phyloP scores from a whole-genome alignment of 352 stramenopile species.

The Phytopythium ostracodes region DNA sequence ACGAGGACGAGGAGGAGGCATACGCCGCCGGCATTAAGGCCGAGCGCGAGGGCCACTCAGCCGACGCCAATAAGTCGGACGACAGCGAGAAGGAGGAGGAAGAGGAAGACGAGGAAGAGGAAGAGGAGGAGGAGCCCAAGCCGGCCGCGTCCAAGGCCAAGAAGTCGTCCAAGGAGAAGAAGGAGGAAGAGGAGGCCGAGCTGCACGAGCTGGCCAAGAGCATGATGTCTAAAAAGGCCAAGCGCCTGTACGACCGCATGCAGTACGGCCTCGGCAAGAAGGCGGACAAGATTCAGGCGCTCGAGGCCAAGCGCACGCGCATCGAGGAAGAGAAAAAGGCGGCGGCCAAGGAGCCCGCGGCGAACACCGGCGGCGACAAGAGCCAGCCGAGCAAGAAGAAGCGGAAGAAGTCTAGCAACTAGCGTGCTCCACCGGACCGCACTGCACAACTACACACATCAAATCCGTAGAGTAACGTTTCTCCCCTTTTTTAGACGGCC shows the following conservation, averaged over 20 bases:
- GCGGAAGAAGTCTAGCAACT: conserved; percentile 22
- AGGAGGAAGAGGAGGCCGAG: conserved; percentile 71
- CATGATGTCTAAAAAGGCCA: conserved; percentile 93
- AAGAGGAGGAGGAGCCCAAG: conserved; percentile 25
- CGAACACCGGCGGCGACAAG: conserved; percentile 1
- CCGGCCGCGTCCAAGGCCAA: conserved; percentile 26
- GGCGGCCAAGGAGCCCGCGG: conserved; percentile 16
- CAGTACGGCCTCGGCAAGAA: conserved; percentile 89
- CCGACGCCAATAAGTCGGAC: conserved; percentile 28
- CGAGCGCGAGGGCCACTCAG: conserved; percentile 51
- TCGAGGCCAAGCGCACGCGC: conserved; percentile 76
- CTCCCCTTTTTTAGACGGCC: not conserved
- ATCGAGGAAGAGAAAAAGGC: conserved; percentile 62
- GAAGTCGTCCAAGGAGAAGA: conserved; percentile 76
- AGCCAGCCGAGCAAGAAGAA: conserved; percentile 24
- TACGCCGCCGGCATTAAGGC: conserved; percentile 81
- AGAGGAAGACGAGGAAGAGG: conserved; percentile 21
- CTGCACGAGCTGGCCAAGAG: conserved; percentile 85
- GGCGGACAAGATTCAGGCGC: conserved; percentile 79
- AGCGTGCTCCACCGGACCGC: not conserved
- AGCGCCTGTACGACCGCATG: conserved; percentile 90
- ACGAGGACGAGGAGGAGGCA: conserved; percentile 62
- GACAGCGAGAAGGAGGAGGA: conserved; percentile 36
- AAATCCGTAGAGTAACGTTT: conserved; percentile 8
- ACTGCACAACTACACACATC: not conserved